Conservation (phyloP, 495 filamentous ascomycete species). For the Immersiella caudata region DNA sequence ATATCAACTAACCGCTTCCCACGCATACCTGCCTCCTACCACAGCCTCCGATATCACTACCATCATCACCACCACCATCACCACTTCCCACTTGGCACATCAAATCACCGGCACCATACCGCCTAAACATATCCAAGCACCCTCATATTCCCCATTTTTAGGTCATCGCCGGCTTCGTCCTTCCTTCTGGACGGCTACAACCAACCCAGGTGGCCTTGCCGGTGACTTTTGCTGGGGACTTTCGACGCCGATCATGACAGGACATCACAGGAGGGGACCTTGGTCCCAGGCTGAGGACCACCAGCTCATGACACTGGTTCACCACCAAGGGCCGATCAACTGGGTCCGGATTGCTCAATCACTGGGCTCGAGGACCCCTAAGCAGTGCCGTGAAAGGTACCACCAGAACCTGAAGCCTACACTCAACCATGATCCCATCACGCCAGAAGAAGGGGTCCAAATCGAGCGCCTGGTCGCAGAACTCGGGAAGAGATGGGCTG, state of each 20-base stretch:
- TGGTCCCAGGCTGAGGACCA: constrained; percentile 86
- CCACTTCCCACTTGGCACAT: not conserved
- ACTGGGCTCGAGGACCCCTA: constrained; percentile 79
- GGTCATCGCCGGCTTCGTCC: too few species aligned
- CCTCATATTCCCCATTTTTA: too few species aligned
- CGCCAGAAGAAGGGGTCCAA: constrained; percentile 77
- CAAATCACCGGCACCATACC: not conserved
- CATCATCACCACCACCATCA: not conserved
- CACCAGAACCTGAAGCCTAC: constrained; percentile 94
- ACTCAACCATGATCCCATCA: constrained; percentile 90
- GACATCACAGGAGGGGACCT: constrained; percentile 58
- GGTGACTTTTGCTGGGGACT: too few species aligned
- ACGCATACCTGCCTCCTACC: not conserved
- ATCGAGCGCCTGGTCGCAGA: constrained; percentile 82
- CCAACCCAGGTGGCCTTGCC: too few species aligned
- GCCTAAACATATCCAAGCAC: too few species aligned
- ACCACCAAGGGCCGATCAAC: constrained; percentile 77
- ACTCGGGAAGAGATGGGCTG: constrained; percentile 91
- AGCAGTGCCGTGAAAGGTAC: constrained; percentile 95
- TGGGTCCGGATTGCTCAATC: constrained; percentile 87
- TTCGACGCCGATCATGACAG: constrained; percentile 8
- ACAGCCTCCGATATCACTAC: not conserved
- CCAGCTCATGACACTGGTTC: constrained; percentile 71
- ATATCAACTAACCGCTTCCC: not conserved
- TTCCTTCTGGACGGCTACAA: too few species aligned